Base-by-base conservation (phyloP, 805 yeast species). In the Saccharomycopsis guyanensis region DNA sequence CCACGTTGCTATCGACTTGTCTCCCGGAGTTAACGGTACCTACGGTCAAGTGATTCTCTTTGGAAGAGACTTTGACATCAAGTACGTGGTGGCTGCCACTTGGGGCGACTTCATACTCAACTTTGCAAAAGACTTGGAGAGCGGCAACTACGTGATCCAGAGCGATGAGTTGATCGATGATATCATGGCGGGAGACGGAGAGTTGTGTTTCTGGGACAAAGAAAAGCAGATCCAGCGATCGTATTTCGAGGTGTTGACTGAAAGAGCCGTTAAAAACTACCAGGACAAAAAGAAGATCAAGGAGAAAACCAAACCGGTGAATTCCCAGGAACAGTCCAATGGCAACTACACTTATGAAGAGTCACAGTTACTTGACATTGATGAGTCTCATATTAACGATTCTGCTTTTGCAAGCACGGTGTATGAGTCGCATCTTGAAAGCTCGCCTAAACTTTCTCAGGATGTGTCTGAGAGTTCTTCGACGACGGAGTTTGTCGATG, bases 1-100 rank as follows among this genome's bases (percentile, higher is more conserved):
- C 66, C 89, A 88, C 62, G 80, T 91, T 53, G 98, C 88, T 43
- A 69, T 93, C 13, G 98, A 91, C 65, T 71, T 91, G 50, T 80
- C 86, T 2, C 91, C 93, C 1, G 96, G 87, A 5, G 73, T 80
- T 7, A 66, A 66, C 23, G 96, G 96, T 38, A 72, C 69, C 48
- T 79, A 84, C 75, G 98, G 97, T 33, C 98, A 91, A 66, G 82
- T 93, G 16, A 91, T 91, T 52, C 59, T 89, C 45, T 91, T 86
- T 63, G 98, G 98, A 34, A 80, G 97, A 59, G 97, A 91, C 54
- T 91, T 80, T 59, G 97, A 91, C 66, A 78, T 84, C 33, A 91
- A 91, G 61, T 87, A 76, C 63, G 89, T 85, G 33, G 70, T 93
- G 46, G 94, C 97, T 16, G 76, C 78, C 42, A 83, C 82, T 46